Base-by-base conservation (phyloP, 169 alveolate genomes). In the Hepatocystis sp. region DNA sequence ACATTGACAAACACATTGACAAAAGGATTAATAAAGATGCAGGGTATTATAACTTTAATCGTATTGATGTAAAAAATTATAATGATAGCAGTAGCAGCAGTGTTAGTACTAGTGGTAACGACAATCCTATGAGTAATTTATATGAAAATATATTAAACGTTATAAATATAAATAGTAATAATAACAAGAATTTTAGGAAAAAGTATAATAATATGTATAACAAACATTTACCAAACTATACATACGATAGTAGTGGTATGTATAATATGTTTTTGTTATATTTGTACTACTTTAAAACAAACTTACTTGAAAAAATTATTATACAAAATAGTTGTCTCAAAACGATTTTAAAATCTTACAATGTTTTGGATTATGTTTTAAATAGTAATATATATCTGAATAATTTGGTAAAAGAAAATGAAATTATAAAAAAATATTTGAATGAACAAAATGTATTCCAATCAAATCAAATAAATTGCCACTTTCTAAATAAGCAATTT, bases 371-470 rank as follows among this genome's bases (percentile, higher is more conserved):
- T 7, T 51, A n/a, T 34, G 17, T 81, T 8, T 39, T 36, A 17
- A 81, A 19, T 4, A 60, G 61, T 19, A 81, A 81, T 40, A 32
- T 34, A 21, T 81, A 81, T 27, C 42, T 81, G 30, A 46, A 25
- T 15, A 44, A 81, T 17, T 55, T 81, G n/a, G 61, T 81, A 27
- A 81, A 81, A 32, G 89, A 81, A 51, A 81, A 81, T 61, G 42
- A 34, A 1, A 27, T 81, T 0, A 34, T 81, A 28, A 84, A 81
- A 52, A 61, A 47, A 0, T 84, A 81, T 53, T 17, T 81, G 23
- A 15, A 61, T 11, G 56, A 81, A 4, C 47, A 65, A 15, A 56
- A 56, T 11, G 56, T 81, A 0, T 81, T 81, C 25, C 25, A 60
- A 23, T 32, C 47, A 3, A 30, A 51, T 55, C 13, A 40, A 27